Conservation (phyloP, 331 rosid species). For the Malus hybrid region DNA sequence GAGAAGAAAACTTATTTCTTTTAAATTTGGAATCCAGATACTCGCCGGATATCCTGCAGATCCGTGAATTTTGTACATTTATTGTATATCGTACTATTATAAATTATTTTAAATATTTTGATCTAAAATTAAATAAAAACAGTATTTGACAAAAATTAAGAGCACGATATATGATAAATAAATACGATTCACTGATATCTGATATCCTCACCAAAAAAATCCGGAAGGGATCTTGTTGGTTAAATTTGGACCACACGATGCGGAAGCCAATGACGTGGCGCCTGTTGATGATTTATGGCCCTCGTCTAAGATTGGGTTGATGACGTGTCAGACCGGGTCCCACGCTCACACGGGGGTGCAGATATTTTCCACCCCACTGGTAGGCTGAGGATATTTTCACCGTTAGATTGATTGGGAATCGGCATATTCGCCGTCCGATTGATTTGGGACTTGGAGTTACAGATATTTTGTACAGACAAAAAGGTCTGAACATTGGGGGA, state of each 20-base stretch:
- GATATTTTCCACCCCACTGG: conserved; percentile 36
- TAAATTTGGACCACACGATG: conserved; percentile 35
- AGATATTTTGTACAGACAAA: conserved; percentile 22
- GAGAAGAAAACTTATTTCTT: no score
- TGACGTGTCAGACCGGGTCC: conserved; percentile 51
- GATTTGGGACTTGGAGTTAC: not conserved
- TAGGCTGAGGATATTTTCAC: conserved; percentile 17
- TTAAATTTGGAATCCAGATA: no score
- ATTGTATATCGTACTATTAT: accelerated
- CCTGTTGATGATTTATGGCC: conserved; percentile 31
- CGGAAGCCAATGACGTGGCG: conserved; percentile 27
- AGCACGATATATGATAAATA: accelerated
- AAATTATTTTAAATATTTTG: no score
- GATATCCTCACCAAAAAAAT: accelerated
- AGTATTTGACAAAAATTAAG: accelerated
- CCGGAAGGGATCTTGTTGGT: not conserved
- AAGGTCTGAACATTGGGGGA: no score
- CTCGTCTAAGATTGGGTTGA: conserved; percentile 15
- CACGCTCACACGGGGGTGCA: not conserved
- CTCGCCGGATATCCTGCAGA: no score
- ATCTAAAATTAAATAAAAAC: accelerated
- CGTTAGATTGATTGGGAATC: conserved; percentile 24
- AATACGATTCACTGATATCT: accelerated
- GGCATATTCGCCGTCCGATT: conserved; percentile 30
- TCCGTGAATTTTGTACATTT: accelerated